Evolutionary conservation across 495 filamentous ascomycete species (phyloP).

Genomic region (Hyaloscypha finlandica): DNA sequence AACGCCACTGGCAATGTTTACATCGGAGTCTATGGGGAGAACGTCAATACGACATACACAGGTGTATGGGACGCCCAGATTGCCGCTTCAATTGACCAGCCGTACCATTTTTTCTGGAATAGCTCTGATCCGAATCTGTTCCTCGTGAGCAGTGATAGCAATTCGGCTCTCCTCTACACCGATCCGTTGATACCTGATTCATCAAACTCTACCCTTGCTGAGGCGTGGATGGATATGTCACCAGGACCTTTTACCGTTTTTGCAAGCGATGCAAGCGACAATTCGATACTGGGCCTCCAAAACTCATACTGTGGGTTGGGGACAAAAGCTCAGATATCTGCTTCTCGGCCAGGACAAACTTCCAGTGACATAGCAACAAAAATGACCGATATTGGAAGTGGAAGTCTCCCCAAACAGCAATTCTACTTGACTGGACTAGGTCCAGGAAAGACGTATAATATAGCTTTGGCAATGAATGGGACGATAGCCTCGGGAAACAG

Average conservation of each 20-base stretch:
- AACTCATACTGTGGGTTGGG: conserved; percentile 75
- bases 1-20: conserved; percentile 64
- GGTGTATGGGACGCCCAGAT: conserved; percentile 76
- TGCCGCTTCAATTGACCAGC: conserved; percentile 76
- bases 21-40: conserved; percentile 71
- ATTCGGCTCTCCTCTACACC: conserved; percentile 76
- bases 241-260: conserved; percentile 74
- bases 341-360: conserved; percentile 39
- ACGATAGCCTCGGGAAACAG: conserved; percentile 50
- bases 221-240: conserved; percentile 56
- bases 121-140: conserved; percentile 52
- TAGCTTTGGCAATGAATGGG: conserved; percentile 65
- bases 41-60: conserved; percentile 41
- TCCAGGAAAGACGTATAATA: conserved; percentile 65
- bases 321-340: conserved; percentile 60
- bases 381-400: conserved; percentile 66
- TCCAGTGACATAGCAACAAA: conserved; percentile 52
- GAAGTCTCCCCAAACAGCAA: conserved; percentile 73
- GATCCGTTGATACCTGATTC: conserved; percentile 60
- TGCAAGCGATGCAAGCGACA: conserved; percentile 64
- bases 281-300: conserved; percentile 63
- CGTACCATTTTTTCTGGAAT: conserved; percentile 57
- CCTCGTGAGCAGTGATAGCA: conserved; percentile 78
- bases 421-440: conserved; percentile 81
- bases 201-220: conserved; percentile 41